A percentile compares a stretch with the other conserved stretches of the same genome.
Evolutionary conservation across 2,329 filamentous ascomycete genomes (phyloP).

Genomic region (Ceratocystis lukuohia): DNA sequence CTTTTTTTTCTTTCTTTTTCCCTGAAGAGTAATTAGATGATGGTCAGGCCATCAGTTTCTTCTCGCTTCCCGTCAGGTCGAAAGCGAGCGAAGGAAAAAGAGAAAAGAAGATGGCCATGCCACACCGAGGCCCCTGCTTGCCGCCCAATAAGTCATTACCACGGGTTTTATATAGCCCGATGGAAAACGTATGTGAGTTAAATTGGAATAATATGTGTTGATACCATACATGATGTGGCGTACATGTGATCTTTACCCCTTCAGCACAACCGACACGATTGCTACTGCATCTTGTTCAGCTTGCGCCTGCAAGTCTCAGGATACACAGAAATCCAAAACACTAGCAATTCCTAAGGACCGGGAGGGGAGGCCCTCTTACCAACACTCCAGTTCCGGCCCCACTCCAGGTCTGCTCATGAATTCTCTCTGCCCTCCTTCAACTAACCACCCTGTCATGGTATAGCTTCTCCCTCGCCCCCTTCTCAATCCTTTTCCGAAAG

Average conservation of each 20-base stretch:
- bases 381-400: background rate
- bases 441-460: background rate
- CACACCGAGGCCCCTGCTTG: background rate
- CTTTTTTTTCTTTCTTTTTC: background rate
- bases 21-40: background rate
- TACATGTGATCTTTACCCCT: no score
- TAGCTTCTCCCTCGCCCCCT: background rate
- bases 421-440: background rate
- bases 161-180: background rate
- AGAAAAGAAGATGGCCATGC: background rate
- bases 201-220: no score
- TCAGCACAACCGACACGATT: background rate
- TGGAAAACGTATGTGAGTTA: no score
- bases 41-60: background rate
- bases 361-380: background rate
- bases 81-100: background rate
- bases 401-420: background rate
- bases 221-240: no score
- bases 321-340: background rate
- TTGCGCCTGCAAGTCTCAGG: background rate
- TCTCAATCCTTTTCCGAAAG: slow-evolving; percentile 5
- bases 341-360: background rate
- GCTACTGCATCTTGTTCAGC: background rate
- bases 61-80: background rate
- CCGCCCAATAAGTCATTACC: background rate